A percentile compares a stretch with the other conserved stretches of the same genome.
phyloP scores from a whole-genome alignment of 441 rosid genomes.

The Eruca vesicaria region DNA sequence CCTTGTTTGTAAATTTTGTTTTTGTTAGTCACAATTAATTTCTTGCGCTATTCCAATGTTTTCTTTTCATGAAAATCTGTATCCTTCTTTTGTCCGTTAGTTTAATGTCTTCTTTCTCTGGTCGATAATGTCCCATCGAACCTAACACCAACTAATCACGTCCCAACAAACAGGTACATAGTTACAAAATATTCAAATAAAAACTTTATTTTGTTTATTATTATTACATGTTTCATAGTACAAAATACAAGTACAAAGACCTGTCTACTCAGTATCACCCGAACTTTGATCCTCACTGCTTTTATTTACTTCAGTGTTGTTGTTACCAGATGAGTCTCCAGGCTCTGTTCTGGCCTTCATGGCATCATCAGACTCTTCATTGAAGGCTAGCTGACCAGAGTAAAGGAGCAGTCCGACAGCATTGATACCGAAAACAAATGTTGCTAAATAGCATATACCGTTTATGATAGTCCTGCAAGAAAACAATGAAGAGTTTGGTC shows the following conservation, averaged over 20 bases:
- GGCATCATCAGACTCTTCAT: slow-evolving; percentile 42
- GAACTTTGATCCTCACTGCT: slow-evolving; percentile 47
- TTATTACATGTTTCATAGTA: slow-evolving; percentile 20
- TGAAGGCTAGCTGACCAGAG: slow-evolving; percentile 71
- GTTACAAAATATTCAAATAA: background rate
- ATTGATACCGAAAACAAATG: slow-evolving; percentile 83
- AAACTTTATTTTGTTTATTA: too few species aligned
- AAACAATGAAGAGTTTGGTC: background rate
- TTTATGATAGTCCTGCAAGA: slow-evolving; percentile 75
- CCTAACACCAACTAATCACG: slow-evolving; percentile 19
- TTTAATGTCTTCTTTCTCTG: slow-evolving; percentile 26
- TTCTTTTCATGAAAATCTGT: slow-evolving; percentile 19
- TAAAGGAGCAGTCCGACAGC: slow-evolving; percentile 73
- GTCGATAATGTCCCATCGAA: slow-evolving; percentile 32
- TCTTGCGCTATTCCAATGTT: slow-evolving; percentile 2
- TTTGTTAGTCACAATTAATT: slow-evolving; percentile 20
- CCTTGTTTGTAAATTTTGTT: slow-evolving; percentile 46
- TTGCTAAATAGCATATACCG: slow-evolving; percentile 86
- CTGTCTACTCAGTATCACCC: slow-evolving; percentile 39
- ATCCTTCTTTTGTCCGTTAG: slow-evolving; percentile 24
- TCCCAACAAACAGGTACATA: slow-evolving; percentile 24
- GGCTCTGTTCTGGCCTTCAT: slow-evolving; percentile 34
- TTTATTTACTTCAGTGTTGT: slow-evolving; percentile 32
- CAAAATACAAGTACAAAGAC: slow-evolving; percentile 27
- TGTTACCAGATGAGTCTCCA: slow-evolving; percentile 27